Percentiles rank a stretch among this genome's conserved stretches.
These are phyloP conservation scores for Hypoxylon lienhwacheense DNA, from an alignment of 495 filamentous ascomycete genomes.

Conservation along the genomic window DNA sequence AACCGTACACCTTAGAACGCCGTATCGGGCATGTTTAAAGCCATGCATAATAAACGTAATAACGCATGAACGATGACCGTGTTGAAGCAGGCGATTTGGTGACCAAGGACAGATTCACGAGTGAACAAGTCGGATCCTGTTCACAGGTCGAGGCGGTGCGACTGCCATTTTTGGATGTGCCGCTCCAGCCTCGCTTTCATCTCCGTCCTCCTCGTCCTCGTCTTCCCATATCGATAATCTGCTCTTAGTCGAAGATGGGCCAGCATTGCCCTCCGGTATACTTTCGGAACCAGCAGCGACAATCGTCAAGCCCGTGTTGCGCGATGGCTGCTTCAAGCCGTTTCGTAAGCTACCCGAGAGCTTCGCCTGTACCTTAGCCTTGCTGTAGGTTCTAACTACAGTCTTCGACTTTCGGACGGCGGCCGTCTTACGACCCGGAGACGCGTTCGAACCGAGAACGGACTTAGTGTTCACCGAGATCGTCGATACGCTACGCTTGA, in stretches of 20 bases:
- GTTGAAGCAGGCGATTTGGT: not conserved
- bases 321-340: conserved; percentile 32
- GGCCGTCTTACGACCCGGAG: conserved; percentile 25
- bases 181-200: conserved; percentile 1
- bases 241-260: not conserved
- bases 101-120: conserved; percentile 1
- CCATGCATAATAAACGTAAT: not conserved
- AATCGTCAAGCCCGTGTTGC: conserved; percentile 33
- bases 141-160: conserved; percentile 17
- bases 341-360: conserved; percentile 16
- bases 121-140: conserved; percentile 25
- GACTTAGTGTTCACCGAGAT: conserved; percentile 44
- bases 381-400: conserved; percentile 37
- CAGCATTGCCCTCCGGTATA: not conserved
- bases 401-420: conserved; percentile 37
- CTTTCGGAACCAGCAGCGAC: conserved; percentile 22
- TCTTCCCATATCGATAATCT: conserved; percentile 4
- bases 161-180: conserved; percentile 14
- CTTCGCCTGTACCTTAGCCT: conserved; percentile 33
- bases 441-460: conserved; percentile 28
- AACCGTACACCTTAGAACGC: too few relatives aligned
- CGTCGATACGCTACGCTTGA: conserved; percentile 44
- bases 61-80: not conserved
- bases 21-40: not conserved
- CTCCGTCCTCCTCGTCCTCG: not conserved